Conservation (phyloP, 2,329 filamentous ascomycete genomes). For the Acrodontium crateriforme region DNA sequence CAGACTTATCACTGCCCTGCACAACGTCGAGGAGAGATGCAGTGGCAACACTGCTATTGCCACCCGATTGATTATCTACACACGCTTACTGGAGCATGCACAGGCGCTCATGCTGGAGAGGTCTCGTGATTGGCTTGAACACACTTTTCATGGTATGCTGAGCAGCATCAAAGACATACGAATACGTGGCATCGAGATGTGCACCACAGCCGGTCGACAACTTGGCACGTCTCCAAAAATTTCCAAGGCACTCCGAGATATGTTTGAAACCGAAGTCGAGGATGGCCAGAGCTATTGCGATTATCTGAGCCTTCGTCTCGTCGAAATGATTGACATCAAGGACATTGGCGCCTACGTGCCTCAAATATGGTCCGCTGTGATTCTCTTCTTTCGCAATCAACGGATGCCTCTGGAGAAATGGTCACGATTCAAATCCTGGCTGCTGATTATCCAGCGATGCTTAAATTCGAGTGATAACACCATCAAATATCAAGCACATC, state of each 20-base stretch:
- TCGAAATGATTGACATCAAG: conserved; percentile 48
- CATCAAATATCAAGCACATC: conserved; percentile 62
- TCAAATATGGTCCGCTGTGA: conserved; percentile 75
- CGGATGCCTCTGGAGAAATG: conserved; percentile 49
- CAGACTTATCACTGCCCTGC: conserved; percentile 55
- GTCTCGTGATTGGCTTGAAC: conserved; percentile 61
- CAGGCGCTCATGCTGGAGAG: conserved; percentile 56
- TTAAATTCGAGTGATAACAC: conserved; percentile 65
- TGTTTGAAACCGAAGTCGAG: conserved; percentile 39
- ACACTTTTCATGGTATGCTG: conserved; percentile 70
- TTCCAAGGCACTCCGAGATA: conserved; percentile 50
- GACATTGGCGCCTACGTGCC: conserved; percentile 56
- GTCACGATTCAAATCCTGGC: conserved; percentile 58
- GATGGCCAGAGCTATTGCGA: conserved; percentile 52
- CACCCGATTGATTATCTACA: conserved; percentile 66
- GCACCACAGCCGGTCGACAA: conserved; percentile 53
- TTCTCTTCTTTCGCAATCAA: conserved; percentile 57
- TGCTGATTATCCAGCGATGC: conserved; percentile 65
- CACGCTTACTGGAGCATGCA: conserved; percentile 59
- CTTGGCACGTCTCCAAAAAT: conserved; percentile 57
- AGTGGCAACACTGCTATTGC: conserved; percentile 70
- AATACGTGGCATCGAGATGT: conserved; percentile 58
- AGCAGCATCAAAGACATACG: conserved; percentile 66
- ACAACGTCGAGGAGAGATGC: conserved; percentile 57
- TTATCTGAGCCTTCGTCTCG: conserved; percentile 53